Evolutionary conservation across 2,329 filamentous ascomycete species (phyloP), one percentile per base, ranked within the genome.

Genomic region (Aspergillus sp.): DNA sequence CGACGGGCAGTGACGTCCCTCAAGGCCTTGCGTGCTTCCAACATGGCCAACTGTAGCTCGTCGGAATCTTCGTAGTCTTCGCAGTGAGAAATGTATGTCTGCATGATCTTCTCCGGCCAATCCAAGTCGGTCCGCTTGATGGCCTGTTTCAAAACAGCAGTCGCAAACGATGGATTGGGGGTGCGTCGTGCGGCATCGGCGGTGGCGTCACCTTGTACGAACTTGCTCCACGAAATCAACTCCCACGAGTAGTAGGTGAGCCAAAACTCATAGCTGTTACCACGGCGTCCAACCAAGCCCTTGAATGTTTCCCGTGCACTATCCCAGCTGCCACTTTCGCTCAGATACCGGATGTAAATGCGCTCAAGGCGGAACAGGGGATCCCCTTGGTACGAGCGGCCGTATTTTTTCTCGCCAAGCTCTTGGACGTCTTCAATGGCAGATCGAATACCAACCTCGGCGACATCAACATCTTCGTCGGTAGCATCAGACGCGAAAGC

Each of bases 241-340:
- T 97, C 93, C 85, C 89, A 97, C 45, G 84, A 76, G 67, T 96
- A 96, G 67, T 88, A 96, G 39, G 83, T 82, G 46, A 90, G 77
- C 93, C 93, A 98, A 64, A 97, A 97, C 57, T 95, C 88, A 61
- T 90, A 89, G 56, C 82, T 90, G 56, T 88, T 80, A 29, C 82
- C 82, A 47, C 88, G 81, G 12, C 77, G 74, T n/a, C 79, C 72
- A 26, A 79, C 77, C 29, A 97, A 74, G 12, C 80, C 79, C 53
- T 85, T 81, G 82, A 88, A 97, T 42, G 86, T 80, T 10, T 78
- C 76, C 35, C 93, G 81, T 2, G 91, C 93, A 47, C 83, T 83
- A 19, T 88, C 80, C 44, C 87, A 73, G 36, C 86, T 84, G 28
- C 82, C 82, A 54, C 88, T 88, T 63, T 95, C 87, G 3, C 87